A percentile compares a stretch with the other conserved stretches of the same genome.
phyloP scores from a whole-genome alignment of 805 yeast genomes.

The Candida sonorensis region DNA sequence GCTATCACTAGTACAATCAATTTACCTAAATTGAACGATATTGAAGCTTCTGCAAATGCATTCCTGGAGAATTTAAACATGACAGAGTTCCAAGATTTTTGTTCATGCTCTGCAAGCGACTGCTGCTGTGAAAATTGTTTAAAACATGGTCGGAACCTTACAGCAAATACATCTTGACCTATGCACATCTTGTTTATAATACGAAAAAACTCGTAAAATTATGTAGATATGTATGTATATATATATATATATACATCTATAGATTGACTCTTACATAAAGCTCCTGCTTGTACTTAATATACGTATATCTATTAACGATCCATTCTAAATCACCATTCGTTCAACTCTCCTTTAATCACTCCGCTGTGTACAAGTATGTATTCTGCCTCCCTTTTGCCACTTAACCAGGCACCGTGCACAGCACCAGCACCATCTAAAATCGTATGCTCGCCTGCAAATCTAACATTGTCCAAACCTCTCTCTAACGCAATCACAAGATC shows the following conservation, averaged over 20 bases:
- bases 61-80: slow-evolving; percentile 17
- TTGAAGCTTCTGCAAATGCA: slow-evolving; percentile 14
- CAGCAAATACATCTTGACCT: slow-evolving; percentile 5
- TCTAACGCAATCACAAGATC: slow-evolving; percentile 55
- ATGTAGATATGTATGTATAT: not conserved
- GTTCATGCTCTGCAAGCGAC: slow-evolving; percentile 26
- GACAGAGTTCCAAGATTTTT: slow-evolving; percentile 20
- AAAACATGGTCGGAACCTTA: slow-evolving; percentile 25
- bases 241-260: too few relatives aligned
- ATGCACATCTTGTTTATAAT: too few relatives aligned
- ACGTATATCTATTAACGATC: too few relatives aligned
- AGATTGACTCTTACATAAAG: too few relatives aligned
- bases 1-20: too few relatives aligned
- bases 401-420: slow-evolving; percentile 83
- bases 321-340: too few relatives aligned
- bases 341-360: slow-evolving; percentile 15
- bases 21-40: not conserved
- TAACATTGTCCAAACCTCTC: slow-evolving; percentile 48
- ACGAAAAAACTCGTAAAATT: too few relatives aligned
- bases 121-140: slow-evolving; percentile 27
- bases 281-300: too few relatives aligned
- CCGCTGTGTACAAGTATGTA: too few relatives aligned
- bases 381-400: slow-evolving; percentile 39
- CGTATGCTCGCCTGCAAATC: slow-evolving; percentile 93
- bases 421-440: slow-evolving; percentile 84